Evolutionary conservation across 768 basidiomycete genomes (phyloP).

Genomic region (Termitomyces sp.): DNA sequence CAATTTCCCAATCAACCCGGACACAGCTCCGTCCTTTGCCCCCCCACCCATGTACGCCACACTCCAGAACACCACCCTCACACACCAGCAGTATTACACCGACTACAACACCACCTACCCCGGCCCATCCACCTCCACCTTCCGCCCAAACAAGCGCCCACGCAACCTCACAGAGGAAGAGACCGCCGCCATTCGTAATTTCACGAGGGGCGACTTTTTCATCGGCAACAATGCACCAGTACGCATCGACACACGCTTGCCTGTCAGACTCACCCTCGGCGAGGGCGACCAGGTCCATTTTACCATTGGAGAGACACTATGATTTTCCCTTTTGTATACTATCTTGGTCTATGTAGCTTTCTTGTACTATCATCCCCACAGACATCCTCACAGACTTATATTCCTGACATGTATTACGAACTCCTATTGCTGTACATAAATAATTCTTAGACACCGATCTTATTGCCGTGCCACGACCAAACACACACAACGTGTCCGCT

Average conservation of each 20-base stretch:
- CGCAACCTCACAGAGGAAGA: conserved; percentile 82
- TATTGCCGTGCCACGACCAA: no score
- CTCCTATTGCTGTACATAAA: no score
- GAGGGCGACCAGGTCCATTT: conserved; percentile 82
- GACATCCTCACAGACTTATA: no score
- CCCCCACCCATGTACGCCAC: conserved; percentile 53
- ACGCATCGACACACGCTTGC: conserved; percentile 77
- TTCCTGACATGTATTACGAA: no score
- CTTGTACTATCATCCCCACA: no score
- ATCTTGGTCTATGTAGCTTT: neutral
- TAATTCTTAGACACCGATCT: no score
- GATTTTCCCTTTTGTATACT: neutral
- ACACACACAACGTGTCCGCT: no score
- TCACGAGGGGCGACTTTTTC: conserved; percentile 79
- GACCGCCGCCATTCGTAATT: conserved; percentile 79
- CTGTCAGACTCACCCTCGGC: conserved; percentile 75
- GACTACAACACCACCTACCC: conserved; percentile 73
- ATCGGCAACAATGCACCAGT: conserved; percentile 80
- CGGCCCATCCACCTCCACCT: conserved; percentile 70
- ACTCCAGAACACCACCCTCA: conserved; percentile 45
- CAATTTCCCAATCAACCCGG: no score
- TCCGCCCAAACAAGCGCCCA: conserved; percentile 78
- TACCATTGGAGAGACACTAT: conserved; percentile 41
- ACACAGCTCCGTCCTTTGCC: conserved; percentile 30
- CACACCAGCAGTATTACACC: conserved; percentile 65